phyloP scores from a whole-genome alignment of 768 basidiomycete species.

The Tricholoma matsutake region DNA sequence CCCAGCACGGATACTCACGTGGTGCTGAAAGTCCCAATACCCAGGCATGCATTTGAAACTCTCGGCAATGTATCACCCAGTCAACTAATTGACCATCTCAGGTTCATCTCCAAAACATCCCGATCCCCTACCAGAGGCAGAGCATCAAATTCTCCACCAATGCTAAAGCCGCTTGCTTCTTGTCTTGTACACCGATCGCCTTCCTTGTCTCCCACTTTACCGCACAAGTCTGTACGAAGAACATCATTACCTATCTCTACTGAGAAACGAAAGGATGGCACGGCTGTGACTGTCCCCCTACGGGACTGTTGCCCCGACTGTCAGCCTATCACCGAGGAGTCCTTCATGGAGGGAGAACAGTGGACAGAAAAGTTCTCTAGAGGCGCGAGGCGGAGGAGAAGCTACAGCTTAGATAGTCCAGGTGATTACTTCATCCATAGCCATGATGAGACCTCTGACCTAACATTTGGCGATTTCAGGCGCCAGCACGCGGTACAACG shows the following conservation, averaged over 20 bases:
- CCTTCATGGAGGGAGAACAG: constrained; percentile 47
- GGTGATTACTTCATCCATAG: constrained; percentile 21
- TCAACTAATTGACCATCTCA: constrained; percentile 17
- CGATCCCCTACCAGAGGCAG: constrained; percentile 41
- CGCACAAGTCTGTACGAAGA: constrained; percentile 19
- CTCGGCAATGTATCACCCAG: not conserved
- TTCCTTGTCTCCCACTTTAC: constrained; percentile 17
- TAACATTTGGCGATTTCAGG: constrained; percentile 10
- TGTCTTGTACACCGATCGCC: constrained; percentile 53
- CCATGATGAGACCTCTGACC: constrained; percentile 4
- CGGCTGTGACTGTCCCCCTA: constrained; percentile 56
- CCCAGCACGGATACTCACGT: constrained; percentile 39
- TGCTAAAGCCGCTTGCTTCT: constrained; percentile 41
- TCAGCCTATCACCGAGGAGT: constrained; percentile 54
- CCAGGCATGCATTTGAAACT: constrained; percentile 40
- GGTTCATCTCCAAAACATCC: constrained; percentile 38
- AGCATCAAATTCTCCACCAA: constrained; percentile 28
- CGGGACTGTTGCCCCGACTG: constrained; percentile 72
- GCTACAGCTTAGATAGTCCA: constrained; percentile 36
- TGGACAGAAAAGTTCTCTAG: constrained; percentile 66
- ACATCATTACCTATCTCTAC: constrained; percentile 29
- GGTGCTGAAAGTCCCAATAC: constrained; percentile 58
- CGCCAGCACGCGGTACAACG: constrained; percentile 10
- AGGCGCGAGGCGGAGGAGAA: constrained; percentile 59
- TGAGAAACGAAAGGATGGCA: constrained; percentile 32